Evolutionary conservation across 257 asterid species (phyloP), one percentile per base, ranked within the genome.

Genomic region (Solanum virginianum): DNA sequence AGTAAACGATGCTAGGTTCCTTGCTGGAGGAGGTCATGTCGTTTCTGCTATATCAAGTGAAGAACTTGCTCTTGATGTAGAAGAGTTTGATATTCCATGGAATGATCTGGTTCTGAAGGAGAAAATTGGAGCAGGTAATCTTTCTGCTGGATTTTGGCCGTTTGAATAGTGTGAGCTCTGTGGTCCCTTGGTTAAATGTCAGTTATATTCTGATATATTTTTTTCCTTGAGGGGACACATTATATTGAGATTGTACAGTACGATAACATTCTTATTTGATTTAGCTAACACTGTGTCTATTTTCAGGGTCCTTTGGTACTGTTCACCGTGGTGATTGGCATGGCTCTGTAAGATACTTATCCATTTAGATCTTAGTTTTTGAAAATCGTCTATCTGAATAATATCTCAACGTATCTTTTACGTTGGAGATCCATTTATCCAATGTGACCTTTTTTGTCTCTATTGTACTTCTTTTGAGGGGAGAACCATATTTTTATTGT

Each of bases 271-370:
- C 82, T 77, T 10, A 14, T 53, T 77, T 53, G 45, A 66, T 86
- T 55, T 84, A 87, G 84, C 54, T 86, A 75, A 81, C 75, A 79
- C 84, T 75, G 11, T 47, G 79, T 84, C 88, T 65, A 62, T 84
- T 85, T 88, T 89, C 93, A 97, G 99, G 99, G 86, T 97, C 99
- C 68, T 97, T 97, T 90, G 99, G 99, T 83, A 94, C 92, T 18
- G 99, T 97, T 68, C 98, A 94, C 85, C 99, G 98, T 86, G 99
- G 97, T 90, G 99, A 95, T 87, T 97, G 99, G 99, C 93, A 97
- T 91, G 99, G 96, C 80, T 93, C 93, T 75, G 99, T 97, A 92
- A 93, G 99, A 87, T 84, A 81, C 86, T 82, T 83, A n/a, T 83
- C 86, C 85, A 80, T 86, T 39, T 51, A 77, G 77, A 47, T 85